Evolutionary conservation across 2,329 filamentous ascomycete genomes (phyloP).

Genomic region (Setomelanomma holmii): DNA sequence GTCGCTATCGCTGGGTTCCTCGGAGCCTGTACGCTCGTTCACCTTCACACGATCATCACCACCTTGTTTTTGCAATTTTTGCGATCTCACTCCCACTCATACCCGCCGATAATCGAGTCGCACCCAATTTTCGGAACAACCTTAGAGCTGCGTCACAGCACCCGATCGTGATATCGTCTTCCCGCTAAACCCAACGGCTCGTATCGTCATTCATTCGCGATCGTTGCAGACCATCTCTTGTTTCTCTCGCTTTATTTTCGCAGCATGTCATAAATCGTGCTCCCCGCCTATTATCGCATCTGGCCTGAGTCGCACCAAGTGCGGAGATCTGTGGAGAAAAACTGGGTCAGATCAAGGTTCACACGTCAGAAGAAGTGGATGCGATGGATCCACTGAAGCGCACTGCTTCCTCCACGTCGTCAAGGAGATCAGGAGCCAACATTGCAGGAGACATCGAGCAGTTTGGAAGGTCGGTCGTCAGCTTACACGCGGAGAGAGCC

Average conservation of each 20-base stretch:
- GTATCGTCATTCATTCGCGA: not conserved
- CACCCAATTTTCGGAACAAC: not conserved
- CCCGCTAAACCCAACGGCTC: not conserved
- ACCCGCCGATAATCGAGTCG: slow-evolving; percentile 2
- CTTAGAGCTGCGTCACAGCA: slow-evolving; percentile 10
- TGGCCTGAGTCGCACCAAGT: not conserved
- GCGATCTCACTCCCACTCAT: not conserved
- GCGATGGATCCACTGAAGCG: slow-evolving; percentile 32
- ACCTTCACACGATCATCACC: slow-evolving; percentile 1
- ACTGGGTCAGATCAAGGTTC: not conserved
- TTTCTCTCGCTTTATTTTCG: not conserved
- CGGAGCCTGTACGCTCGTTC: slow-evolving; percentile 26
- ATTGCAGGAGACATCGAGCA: slow-evolving; percentile 24
- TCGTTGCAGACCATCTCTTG: not conserved
- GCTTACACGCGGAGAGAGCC: slow-evolving; percentile 28
- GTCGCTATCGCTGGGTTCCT: slow-evolving; percentile 18
- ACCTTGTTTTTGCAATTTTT: slow-evolving; percentile 1
- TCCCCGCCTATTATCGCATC: not conserved
- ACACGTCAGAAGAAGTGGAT: not conserved
- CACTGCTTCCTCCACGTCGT: slow-evolving; percentile 23
- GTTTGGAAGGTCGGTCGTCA: slow-evolving; percentile 27
- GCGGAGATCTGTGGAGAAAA: not conserved
- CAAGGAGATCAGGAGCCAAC: slow-evolving; percentile 13
- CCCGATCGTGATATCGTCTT: slow-evolving; percentile 4
- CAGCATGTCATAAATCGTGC: slow-evolving; percentile 1